Base-by-base conservation (phyloP, 441 rosid species). In the Arabidopsis hybrid region DNA sequence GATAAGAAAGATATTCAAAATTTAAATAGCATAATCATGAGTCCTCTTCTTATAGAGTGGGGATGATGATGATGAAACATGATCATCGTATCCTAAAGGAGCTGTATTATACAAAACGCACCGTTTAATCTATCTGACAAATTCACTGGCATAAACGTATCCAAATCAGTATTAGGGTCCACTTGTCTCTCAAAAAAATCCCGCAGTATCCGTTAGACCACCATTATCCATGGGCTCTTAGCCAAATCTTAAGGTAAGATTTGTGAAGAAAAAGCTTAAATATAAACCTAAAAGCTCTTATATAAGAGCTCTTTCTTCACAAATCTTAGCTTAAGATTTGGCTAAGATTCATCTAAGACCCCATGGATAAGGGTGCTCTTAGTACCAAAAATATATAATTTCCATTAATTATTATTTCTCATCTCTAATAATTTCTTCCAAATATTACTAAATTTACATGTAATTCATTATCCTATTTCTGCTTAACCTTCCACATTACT, bases 201-300 rank as follows among this genome's bases (percentile, higher is more conserved):
- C 65, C 58, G 65, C 71, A 56, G 42, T 73, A 72, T 72, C 65
- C 65, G 38, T n/a, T n/a, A n/a, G n/a, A n/a, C n/a, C n/a, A n/a
- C n/a, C n/a, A n/a, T n/a, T n/a, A n/a, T n/a, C n/a, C n/a, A n/a
- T n/a, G n/a, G n/a, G n/a, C n/a, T n/a, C n/a, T n/a, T n/a, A n/a
- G n/a, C n/a, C n/a, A n/a, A n/a, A n/a, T n/a, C n/a, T n/a, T n/a
- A n/a, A n/a, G n/a, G n/a, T n/a, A n/a, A n/a, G n/a, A n/a, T n/a
- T n/a, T n/a, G n/a, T n/a, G n/a, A n/a, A n/a, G n/a, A n/a, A n/a
- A n/a, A n/a, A n/a, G n/a, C n/a, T n/a, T n/a, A n/a, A n/a, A n/a
- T n/a, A n/a, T n/a, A n/a, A n/a, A n/a, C n/a, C n/a, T n/a, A n/a
- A n/a, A n/a, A n/a, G n/a, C n/a, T n/a, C n/a, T n/a, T n/a, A n/a